Conservation (phyloP, 768 basidiomycete genomes). For the Boletus pseudo-olivaceus region DNA sequence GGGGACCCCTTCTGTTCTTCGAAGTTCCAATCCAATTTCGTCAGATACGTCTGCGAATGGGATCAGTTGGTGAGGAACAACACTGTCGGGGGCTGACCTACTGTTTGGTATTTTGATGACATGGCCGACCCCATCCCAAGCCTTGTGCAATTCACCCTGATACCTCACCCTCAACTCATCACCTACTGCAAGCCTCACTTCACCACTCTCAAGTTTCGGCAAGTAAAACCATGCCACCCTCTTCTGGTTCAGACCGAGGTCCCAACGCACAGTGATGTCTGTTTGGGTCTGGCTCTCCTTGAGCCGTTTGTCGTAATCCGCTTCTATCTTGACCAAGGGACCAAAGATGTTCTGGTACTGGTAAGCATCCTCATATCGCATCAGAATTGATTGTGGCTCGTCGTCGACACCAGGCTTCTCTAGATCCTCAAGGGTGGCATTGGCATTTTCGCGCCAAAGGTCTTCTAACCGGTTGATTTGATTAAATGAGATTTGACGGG, state of each 20-base stretch:
- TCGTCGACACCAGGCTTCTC: slow-evolving; percentile 98
- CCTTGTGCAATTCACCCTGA: slow-evolving; percentile 81
- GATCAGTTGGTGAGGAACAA: slow-evolving; percentile 4
- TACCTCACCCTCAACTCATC: slow-evolving; percentile 93
- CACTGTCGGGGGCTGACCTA: slow-evolving; percentile 37
- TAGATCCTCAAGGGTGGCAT: slow-evolving; percentile 92
- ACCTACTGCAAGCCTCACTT: slow-evolving; percentile 94
- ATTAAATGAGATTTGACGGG: slow-evolving; percentile 93
- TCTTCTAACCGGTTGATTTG: slow-evolving; percentile 98
- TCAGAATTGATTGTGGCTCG: slow-evolving; percentile 88
- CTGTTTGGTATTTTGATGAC: slow-evolving; percentile 99
- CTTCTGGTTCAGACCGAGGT: slow-evolving; percentile 97
- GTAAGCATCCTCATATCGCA: slow-evolving; percentile 97
- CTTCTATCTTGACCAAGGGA: slow-evolving; percentile 98
- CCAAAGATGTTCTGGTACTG: slow-evolving; percentile 99
- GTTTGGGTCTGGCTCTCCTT: slow-evolving; percentile 99
- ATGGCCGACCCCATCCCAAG: slow-evolving; percentile 97
- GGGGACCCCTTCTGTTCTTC: slow-evolving; percentile 89
- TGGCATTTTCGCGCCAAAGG: slow-evolving; percentile 94
- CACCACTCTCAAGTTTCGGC: slow-evolving; percentile 97
- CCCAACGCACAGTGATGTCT: slow-evolving; percentile 95
- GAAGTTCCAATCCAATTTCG: slow-evolving; percentile 92
- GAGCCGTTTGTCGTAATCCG: slow-evolving; percentile 95
- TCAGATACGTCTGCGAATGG: slow-evolving; percentile 83
- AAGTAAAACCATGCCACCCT: slow-evolving; percentile 97